These are phyloP conservation scores for Gastrolobium bilobum DNA, from an alignment of 306 rosid species.

Conservation along the genomic window DNA sequence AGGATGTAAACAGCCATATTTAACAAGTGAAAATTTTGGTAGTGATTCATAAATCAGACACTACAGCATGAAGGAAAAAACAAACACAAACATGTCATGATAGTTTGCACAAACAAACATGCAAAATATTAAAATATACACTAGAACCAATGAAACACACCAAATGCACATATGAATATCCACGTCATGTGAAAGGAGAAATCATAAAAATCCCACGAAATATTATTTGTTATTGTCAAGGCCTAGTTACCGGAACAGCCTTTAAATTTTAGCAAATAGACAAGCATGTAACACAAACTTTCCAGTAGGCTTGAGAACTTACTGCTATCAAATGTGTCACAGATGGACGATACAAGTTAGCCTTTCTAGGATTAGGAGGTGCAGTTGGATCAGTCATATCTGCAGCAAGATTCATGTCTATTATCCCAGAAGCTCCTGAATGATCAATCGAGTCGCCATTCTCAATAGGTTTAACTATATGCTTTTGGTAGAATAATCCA, in stretches of 20 bases:
- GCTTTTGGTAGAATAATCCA: constrained; percentile 81
- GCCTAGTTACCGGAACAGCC: constrained; percentile 21
- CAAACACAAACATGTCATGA: constrained; percentile 1
- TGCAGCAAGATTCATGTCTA: constrained; percentile 83
- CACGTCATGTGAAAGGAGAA: constrained; percentile 36
- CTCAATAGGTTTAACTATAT: constrained; percentile 64
- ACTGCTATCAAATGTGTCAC: constrained; percentile 95
- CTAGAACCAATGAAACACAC: constrained; percentile 15
- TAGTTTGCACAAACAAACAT: neutral
- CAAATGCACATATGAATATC: constrained; percentile 20
- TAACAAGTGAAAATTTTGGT: constrained; percentile 14
- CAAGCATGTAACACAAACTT: constrained; percentile 40
- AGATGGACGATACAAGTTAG: constrained; percentile 87
- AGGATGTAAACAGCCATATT: constrained; percentile 30
- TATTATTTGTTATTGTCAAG: constrained; percentile 15
- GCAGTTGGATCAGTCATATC: constrained; percentile 88
- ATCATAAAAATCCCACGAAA: constrained; percentile 28
- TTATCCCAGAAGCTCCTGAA: constrained; percentile 90
- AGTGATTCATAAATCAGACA: constrained; percentile 31
- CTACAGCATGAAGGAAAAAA: constrained; percentile 8
- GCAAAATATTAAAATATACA: constrained; percentile 32
- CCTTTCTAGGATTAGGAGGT: constrained; percentile 95
- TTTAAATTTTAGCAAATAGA: constrained; percentile 23
- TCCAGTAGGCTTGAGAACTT: constrained; percentile 55
- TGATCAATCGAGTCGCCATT: constrained; percentile 75